Conservation (phyloP, 2,329 filamentous ascomycete species). For the Talaromyces amestolkiae region DNA sequence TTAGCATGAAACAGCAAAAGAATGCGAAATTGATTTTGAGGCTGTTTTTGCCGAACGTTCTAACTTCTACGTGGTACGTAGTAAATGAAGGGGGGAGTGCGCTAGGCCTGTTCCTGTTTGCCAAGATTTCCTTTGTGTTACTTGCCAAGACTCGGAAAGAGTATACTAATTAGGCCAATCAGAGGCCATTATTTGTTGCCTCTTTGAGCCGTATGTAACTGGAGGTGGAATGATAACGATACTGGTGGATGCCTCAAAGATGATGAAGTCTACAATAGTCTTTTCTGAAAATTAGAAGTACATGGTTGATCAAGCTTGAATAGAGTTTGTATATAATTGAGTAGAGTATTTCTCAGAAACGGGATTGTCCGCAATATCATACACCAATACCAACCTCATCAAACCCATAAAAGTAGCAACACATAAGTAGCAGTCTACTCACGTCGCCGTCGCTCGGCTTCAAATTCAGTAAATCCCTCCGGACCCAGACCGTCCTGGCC, state of each 20-base stretch:
- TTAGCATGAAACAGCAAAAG: neutral
- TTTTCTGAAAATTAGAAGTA: too few species aligned
- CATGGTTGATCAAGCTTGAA: neutral
- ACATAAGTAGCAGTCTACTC: constrained; percentile 21
- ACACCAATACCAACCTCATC: neutral
- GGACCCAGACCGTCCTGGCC: constrained; percentile 39
- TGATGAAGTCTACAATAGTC: too few species aligned
- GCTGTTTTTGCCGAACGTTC: neutral
- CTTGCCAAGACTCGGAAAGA: neutral
- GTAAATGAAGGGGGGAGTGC: neutral
- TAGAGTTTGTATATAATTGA: neutral
- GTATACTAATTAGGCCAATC: neutral
- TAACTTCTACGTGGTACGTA: neutral
- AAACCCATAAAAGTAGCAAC: neutral
- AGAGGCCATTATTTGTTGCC: neutral
- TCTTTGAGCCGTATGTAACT: neutral
- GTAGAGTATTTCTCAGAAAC: neutral
- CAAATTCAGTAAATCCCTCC: constrained; percentile 40
- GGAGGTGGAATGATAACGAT: neutral
- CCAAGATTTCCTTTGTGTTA: neutral
- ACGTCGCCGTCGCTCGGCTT: constrained; percentile 30
- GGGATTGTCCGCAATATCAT: neutral
- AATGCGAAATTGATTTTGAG: neutral
- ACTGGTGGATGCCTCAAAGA: neutral
- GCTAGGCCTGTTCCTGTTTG: constrained; percentile 20